Evolutionary conservation across 495 filamentous ascomycete species (phyloP), one percentile per base, ranked within the genome.

Genomic region (Podospora fimiseda): DNA sequence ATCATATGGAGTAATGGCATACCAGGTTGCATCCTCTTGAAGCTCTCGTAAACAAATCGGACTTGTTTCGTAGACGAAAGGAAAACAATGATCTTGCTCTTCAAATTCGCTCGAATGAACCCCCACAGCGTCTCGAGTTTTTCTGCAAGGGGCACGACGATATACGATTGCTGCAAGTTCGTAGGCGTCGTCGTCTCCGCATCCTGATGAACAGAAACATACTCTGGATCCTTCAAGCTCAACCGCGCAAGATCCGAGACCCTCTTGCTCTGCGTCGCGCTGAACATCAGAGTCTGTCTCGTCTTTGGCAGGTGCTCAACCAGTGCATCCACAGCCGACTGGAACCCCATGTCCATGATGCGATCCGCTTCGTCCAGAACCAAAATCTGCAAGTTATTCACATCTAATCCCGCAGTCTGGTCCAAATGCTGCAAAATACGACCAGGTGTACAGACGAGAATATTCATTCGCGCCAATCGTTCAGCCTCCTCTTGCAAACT

Each of bases 261-360:
- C 62, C 87, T 89, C 61, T 89, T 95, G 23, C 91, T 96, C 68
- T 99, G 93, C 1, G 93, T 99, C 1, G 93, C 93, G 66, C 87
- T 92, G 74, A 97, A 99, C 0, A 99, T 77, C 57, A 99, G 74
- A 0, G 93, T 97, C 71, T 99, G 93, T 51, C 94, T 79, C 37
- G 82, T 74, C 59, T 84, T 85, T 1, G 93, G 93, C 1, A 99
- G 77, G 68, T 96, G 92, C 48, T 93, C 89, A 27, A 99, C 70
- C 38, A 99, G 91, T 3, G 93, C 93, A 68, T 99, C 93, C 13
- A 99, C 82, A 0, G 88, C 87, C 13, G 79, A 75, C 66, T 95
- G 87, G 66, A 99, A 99, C 9, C 93, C 93, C 90, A 96, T 94
- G 66, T 99, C 93, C 77, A 99, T 80, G 58, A 97, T 96, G 24